A percentile compares a stretch with the other conserved stretches of the same genome.
Conservation (phyloP, 768 basidiomycete genomes). For the Amanita pseudoporphyria region DNA sequence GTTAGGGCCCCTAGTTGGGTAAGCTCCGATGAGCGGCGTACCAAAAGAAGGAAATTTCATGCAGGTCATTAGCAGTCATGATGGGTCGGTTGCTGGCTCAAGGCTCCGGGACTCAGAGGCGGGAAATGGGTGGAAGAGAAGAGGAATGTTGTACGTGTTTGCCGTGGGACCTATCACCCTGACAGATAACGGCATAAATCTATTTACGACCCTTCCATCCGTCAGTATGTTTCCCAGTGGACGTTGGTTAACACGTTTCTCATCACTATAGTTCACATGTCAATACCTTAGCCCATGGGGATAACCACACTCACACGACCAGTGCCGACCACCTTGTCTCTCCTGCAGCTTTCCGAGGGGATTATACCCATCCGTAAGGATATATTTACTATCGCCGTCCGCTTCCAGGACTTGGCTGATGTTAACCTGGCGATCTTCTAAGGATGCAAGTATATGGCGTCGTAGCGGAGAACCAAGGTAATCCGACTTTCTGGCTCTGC, state of each 20-base stretch:
- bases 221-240: constrained; percentile 75
- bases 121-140: background rate
- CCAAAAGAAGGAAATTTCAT: constrained; percentile 48
- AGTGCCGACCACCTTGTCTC: constrained; percentile 58
- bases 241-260: constrained; percentile 60
- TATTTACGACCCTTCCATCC: background rate
- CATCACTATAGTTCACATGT: constrained; percentile 49
- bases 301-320: constrained; percentile 50
- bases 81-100: background rate
- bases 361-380: constrained; percentile 57
- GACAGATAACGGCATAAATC: constrained; percentile 1
- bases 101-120: background rate
- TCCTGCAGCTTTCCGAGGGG: constrained; percentile 58
- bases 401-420: constrained; percentile 28
- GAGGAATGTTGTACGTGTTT: background rate
- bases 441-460: constrained; percentile 40
- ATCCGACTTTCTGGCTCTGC: constrained; percentile 41
- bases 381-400: constrained; percentile 32
- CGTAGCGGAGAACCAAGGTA: constrained; percentile 65
- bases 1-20: background rate
- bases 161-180: background rate
- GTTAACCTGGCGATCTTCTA: constrained; percentile 47
- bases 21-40: constrained; percentile 14
- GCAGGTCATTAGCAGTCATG: constrained; percentile 23
- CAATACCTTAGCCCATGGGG: constrained; percentile 2